Evolutionary conservation across 176 grass and related monocot species (phyloP).

Genomic region (Cocos nucifera): DNA sequence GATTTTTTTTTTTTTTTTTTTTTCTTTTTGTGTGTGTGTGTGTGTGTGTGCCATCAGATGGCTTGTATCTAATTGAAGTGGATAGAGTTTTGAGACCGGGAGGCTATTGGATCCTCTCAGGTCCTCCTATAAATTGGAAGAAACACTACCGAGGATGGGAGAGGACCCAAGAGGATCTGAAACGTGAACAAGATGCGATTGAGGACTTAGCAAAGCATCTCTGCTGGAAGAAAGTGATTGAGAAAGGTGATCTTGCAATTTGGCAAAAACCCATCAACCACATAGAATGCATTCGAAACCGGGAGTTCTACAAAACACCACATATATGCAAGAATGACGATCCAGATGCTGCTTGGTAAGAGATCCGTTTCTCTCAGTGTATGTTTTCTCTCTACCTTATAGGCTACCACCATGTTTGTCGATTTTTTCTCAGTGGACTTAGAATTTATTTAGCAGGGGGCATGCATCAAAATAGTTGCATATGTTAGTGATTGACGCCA

Average conservation of each 20-base stretch:
- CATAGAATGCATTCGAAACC: conserved; percentile 43
- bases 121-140: conserved; percentile 77
- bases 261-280: conserved; percentile 89
- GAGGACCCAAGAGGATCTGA: conserved; percentile 74
- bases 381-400: too few relatives aligned
- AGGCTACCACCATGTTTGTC: too few relatives aligned
- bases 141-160: conserved; percentile 72
- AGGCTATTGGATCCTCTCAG: conserved; percentile 84
- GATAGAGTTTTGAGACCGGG: conserved; percentile 84
- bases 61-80: conserved; percentile 67
- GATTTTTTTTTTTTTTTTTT: conserved; percentile 11
- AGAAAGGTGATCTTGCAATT: conserved; percentile 80
- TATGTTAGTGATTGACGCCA: too few relatives aligned
- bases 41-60: conserved; percentile 41
- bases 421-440: too few relatives aligned
- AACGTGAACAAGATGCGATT: conserved; percentile 82
- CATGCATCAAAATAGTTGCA: too few relatives aligned
- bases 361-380: background rate
- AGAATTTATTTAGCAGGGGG: too few relatives aligned
- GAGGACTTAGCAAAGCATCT: conserved; percentile 54
- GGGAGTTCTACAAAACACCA: conserved; percentile 27
- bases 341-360: conserved; percentile 69
- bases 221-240: conserved; percentile 86
- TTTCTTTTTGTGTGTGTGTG: too few relatives aligned
- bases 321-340: conserved; percentile 46